These are phyloP conservation scores for Acacia concinna DNA, from an alignment of 331 rosid genomes.

Conservation along the genomic window DNA sequence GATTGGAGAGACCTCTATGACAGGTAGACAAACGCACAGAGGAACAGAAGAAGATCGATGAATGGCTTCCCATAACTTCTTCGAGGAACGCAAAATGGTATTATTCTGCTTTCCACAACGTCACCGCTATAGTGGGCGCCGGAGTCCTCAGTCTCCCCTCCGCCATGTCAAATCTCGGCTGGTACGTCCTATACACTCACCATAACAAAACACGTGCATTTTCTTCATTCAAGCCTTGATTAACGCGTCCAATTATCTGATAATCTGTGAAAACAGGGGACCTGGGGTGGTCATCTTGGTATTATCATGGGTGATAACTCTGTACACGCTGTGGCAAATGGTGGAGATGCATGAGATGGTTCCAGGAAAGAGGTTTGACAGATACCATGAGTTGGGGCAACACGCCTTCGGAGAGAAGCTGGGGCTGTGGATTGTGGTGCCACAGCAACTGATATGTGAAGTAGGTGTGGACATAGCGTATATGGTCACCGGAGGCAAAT, in stretches of 20 bases:
- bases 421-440: constrained; percentile 89
- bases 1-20: background rate
- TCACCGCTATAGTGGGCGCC: constrained; percentile 96
- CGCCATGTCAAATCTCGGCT: constrained; percentile 83
- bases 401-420: constrained; percentile 87
- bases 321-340: constrained; percentile 95
- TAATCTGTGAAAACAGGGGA: constrained; percentile 57
- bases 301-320: constrained; percentile 77
- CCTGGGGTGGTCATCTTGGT: constrained; percentile 74
- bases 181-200: constrained; percentile 32
- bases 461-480: constrained; percentile 71
- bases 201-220: background rate
- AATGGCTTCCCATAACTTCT: constrained; percentile 87
- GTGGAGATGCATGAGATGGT: constrained; percentile 98
- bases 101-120: constrained; percentile 90
- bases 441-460: constrained; percentile 77
- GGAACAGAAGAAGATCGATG: constrained; percentile 60
- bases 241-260: background rate
- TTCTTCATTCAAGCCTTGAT: background rate
- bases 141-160: constrained; percentile 90
- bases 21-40: constrained; percentile 41
- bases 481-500: constrained; percentile 91
- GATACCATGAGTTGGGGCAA: constrained; percentile 91
- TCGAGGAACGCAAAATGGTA: constrained; percentile 95
- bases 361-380: constrained; percentile 79